Percentiles rank a stretch among this genome's conserved stretches.
Evolutionary conservation across 164 flowering plant genomes (phyloP).

Genomic region (Cinnamomum micranthum): DNA sequence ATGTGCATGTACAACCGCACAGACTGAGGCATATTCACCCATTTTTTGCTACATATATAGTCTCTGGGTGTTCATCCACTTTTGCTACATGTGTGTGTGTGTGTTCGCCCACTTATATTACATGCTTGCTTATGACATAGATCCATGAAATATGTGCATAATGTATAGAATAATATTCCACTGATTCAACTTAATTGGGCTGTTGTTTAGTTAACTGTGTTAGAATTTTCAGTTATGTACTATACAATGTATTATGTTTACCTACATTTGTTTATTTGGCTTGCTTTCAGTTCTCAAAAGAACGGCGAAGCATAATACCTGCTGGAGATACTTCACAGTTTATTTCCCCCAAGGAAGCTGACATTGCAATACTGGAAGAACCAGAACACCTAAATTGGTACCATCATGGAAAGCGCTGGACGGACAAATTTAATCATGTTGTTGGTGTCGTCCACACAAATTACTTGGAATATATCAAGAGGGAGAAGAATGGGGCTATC

Average conservation of each 20-base stretch:
- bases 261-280: not conserved
- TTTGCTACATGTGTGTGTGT: not conserved
- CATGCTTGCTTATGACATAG: not conserved
- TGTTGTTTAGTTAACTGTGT: not conserved
- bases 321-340: slow-evolving; percentile 77
- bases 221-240: not conserved
- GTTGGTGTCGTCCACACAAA: slow-evolving; percentile 81
- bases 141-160: not conserved
- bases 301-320: slow-evolving; percentile 70
- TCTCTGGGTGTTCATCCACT: not conserved
- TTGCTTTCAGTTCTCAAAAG: slow-evolving; percentile 59
- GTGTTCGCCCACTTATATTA: no score
- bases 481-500: slow-evolving; percentile 74
- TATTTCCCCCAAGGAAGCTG: slow-evolving; percentile 75
- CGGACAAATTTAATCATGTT: slow-evolving; percentile 76
- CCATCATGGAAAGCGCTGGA: slow-evolving; percentile 83
- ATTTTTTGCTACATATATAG: no score
- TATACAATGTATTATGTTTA: no score
- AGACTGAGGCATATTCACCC: no score
- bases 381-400: slow-evolving; percentile 86
- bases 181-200: not conserved
- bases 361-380: slow-evolving; percentile 85
- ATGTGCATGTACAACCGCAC: no score
- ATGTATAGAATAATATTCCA: no score
- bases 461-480: slow-evolving; percentile 74